Evolutionary conservation across 2,329 filamentous ascomycete genomes (phyloP).

Genomic region (Pseudogymnoascus sp.): DNA sequence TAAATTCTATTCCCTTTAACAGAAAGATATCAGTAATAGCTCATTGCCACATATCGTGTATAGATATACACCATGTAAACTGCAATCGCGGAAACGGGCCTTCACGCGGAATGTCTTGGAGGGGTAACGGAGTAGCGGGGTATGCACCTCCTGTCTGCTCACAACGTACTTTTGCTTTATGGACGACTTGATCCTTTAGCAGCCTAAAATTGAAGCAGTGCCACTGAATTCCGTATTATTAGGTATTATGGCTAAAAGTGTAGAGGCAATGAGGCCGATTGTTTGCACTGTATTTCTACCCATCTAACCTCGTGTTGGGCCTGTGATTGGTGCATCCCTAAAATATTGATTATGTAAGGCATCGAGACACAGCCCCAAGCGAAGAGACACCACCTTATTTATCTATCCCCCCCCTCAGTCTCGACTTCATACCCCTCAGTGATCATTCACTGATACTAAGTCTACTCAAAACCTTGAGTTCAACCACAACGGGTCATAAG

Average conservation of each 20-base stretch:
- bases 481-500: slow-evolving; percentile 22
- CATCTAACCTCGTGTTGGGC: slow-evolving; percentile 1
- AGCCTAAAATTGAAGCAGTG: background rate
- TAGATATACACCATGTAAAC: background rate
- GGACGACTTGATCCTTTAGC: background rate
- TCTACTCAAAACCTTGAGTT: background rate
- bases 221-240: background rate
- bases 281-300: background rate
- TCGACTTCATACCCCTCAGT: background rate
- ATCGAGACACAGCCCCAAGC: background rate
- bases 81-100: background rate
- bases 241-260: background rate
- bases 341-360: background rate
- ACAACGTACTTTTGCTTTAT: background rate
- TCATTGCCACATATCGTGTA: background rate
- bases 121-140: background rate
- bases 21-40: background rate
- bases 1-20: background rate
- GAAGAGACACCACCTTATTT: background rate
- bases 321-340: background rate
- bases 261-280: background rate
- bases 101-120: background rate
- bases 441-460: background rate
- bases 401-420: background rate
- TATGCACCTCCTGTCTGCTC: background rate